These are phyloP conservation scores for Didymellaceae sp. DNA, from an alignment of 2,329 filamentous ascomycete genomes.

Conservation along the genomic window DNA sequence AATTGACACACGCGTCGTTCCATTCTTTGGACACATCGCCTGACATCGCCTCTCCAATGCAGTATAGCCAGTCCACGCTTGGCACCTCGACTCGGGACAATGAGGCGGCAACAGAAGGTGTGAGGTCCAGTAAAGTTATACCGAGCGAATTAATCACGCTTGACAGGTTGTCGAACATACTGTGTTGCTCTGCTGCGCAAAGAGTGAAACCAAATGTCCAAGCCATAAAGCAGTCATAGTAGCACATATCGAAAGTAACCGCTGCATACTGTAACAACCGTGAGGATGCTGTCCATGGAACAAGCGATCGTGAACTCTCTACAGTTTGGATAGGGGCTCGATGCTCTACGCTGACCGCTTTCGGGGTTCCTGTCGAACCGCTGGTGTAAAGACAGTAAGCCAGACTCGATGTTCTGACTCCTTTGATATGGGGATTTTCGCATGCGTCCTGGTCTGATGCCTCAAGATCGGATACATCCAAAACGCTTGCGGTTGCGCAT, in stretches of 20 bases:
- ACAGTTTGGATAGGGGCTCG: slow-evolving; percentile 51
- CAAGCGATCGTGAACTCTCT: slow-evolving; percentile 44
- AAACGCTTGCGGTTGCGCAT: slow-evolving; percentile 6
- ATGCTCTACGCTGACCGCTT: slow-evolving; percentile 54
- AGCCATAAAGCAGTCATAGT: slow-evolving; percentile 56
- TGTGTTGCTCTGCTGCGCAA: slow-evolving; percentile 48
- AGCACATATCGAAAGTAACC: slow-evolving; percentile 55
- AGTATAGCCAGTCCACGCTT: slow-evolving; percentile 52
- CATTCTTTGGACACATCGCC: slow-evolving; percentile 48
- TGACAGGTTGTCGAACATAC: slow-evolving; percentile 49
- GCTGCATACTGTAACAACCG: slow-evolving; percentile 54
- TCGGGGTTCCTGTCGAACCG: slow-evolving; percentile 53
- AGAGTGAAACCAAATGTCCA: slow-evolving; percentile 54
- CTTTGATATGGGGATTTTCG: slow-evolving; percentile 35
- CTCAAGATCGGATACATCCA: slow-evolving; percentile 27
- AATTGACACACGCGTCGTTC: slow-evolving; percentile 52
- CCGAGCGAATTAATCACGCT: slow-evolving; percentile 44
- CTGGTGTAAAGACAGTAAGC: slow-evolving; percentile 55
- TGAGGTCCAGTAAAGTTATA: slow-evolving; percentile 51
- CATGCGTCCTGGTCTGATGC: slow-evolving; percentile 6
- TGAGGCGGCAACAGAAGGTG: slow-evolving; percentile 51
- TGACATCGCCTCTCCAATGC: slow-evolving; percentile 54
- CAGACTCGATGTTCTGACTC: slow-evolving; percentile 37
- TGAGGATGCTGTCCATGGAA: slow-evolving; percentile 50
- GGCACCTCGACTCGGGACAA: slow-evolving; percentile 44